Conservation (phyloP, 495 filamentous ascomycete species). For the Halenospora varia region DNA sequence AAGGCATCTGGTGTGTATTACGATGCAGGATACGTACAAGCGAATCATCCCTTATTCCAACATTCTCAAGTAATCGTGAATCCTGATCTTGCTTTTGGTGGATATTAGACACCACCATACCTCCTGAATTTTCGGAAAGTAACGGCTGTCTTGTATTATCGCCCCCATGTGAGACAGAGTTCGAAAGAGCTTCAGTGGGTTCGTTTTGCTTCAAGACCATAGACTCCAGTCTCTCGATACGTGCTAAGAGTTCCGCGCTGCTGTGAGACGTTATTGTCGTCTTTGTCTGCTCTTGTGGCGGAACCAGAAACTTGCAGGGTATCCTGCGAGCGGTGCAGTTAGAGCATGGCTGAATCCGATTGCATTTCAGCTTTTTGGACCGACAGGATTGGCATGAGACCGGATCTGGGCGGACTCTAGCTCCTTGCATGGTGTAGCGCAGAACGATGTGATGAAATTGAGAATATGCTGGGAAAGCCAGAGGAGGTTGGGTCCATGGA, state of each 20-base stretch:
- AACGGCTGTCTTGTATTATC: neutral
- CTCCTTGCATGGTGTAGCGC: slow-evolving; percentile 12
- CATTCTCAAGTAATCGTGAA: slow-evolving; percentile 14
- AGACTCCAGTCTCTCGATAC: slow-evolving; percentile 33
- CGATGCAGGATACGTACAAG: slow-evolving; percentile 10
- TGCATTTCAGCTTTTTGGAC: slow-evolving; percentile 42
- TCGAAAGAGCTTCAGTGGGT: slow-evolving; percentile 1
- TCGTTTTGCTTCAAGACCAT: slow-evolving; percentile 32
- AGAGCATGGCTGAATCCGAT: slow-evolving; percentile 39
- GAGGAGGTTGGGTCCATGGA: neutral
- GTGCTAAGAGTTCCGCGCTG: slow-evolving; percentile 13
- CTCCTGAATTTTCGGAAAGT: slow-evolving; percentile 4
- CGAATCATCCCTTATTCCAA: slow-evolving; percentile 17
- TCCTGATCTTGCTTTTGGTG: slow-evolving; percentile 14
- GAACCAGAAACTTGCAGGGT: slow-evolving; percentile 31
- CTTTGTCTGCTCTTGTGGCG: slow-evolving; percentile 17
- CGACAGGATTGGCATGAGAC: slow-evolving; percentile 45
- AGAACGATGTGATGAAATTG: neutral
- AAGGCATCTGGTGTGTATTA: neutral
- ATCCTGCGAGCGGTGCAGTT: slow-evolving; percentile 39
- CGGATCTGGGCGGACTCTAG: slow-evolving; percentile 38
- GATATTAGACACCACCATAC: slow-evolving; percentile 27
- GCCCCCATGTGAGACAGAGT: slow-evolving; percentile 4
- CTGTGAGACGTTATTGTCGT: slow-evolving; percentile 21
- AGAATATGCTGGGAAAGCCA: neutral